Base-by-base conservation (phyloP, 805 yeast genomes). In the Kodamaea jinghongensis region DNA sequence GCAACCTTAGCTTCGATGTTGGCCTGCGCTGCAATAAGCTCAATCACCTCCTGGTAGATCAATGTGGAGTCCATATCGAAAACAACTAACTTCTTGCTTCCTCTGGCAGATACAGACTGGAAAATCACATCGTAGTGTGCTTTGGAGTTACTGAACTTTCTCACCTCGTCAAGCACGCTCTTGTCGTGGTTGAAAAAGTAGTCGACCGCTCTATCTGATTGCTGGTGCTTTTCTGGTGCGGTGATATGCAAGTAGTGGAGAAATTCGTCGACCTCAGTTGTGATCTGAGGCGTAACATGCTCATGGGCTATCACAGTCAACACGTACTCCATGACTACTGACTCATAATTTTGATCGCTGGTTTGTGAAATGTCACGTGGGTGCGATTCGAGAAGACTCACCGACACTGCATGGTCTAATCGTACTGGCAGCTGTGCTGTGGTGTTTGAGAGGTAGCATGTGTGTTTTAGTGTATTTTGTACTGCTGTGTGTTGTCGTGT, bases 11-110 rank as follows among this genome's bases (percentile, higher is more conserved):
- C 79, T 55, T 93, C 96, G 25, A 93, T 95, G 49, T 77, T 74
- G n/a, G 96, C 98, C 52, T 86, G 83, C 0, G 88, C 88, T 2
- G 99, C 99, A 49, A 93, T 91, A 56, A 93, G 63, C 57, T 93
- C 99, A 50, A 93, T 93, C 28, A 93, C 97, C 64, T 93, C 99
- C 63, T 93, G 98, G 59, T 85, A 82, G 48, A 93, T 93, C 56
- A 93, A 68, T 0, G 99, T 93, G 0, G 97, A 89, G 67, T 93
- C 99, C 99, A 93, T 93, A 55, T 93, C 99, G 57, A 93, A 93
- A 8, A 95, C 86, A 45, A 86, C 81, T 36, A 93, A 68, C 52
- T 78, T 75, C 55, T 72, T 75, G 38, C 52, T 22, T 38, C 51
- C 45, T 38, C 75, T 53, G 4, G 44, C 31, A 4, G 30, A 38